These are phyloP conservation scores for Keithomyces neogunnii DNA, from an alignment of 2,329 filamentous ascomycete genomes.

Conservation along the genomic window DNA sequence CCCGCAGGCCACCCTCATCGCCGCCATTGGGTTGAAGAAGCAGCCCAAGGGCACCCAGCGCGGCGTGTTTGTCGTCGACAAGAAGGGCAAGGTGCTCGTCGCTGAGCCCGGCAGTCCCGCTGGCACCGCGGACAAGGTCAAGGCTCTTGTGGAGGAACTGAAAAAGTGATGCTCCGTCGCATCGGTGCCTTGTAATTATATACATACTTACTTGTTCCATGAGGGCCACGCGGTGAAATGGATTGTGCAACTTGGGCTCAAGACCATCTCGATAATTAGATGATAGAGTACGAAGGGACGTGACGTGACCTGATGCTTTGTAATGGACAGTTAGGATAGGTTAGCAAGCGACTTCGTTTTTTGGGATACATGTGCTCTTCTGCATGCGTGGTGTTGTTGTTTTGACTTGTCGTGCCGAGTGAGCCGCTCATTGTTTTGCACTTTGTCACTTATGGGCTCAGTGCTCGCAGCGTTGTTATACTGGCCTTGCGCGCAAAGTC, in stretches of 20 bases:
- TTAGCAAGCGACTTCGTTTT: slow-evolving; percentile 5
- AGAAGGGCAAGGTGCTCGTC: slow-evolving; percentile 70
- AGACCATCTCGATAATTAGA: not conserved
- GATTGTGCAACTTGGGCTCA: no score
- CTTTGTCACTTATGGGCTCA: no score
- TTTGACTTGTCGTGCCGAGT: no score
- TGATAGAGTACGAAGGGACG: not conserved
- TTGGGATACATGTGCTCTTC: not conserved
- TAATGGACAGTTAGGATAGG: not conserved
- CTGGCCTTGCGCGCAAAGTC: no score
- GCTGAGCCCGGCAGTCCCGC: slow-evolving; percentile 68
- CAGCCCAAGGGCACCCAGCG: slow-evolving; percentile 68
- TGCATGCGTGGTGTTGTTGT: no score
- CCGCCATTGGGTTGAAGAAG: slow-evolving; percentile 86
- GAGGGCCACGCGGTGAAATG: no score
- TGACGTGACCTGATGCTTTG: not conserved
- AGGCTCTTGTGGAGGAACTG: slow-evolving; percentile 53
- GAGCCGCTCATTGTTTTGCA: no score
- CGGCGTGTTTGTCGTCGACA: slow-evolving; percentile 82
- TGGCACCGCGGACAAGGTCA: slow-evolving; percentile 68
- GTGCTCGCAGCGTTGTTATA: no score
- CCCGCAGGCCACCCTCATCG: slow-evolving; percentile 62
- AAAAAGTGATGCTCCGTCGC: slow-evolving; percentile 10
- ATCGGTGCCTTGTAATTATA: no score
- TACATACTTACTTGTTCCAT: no score